Base-by-base conservation (phyloP, 805 yeast species). In the Komagataella populi region DNA sequence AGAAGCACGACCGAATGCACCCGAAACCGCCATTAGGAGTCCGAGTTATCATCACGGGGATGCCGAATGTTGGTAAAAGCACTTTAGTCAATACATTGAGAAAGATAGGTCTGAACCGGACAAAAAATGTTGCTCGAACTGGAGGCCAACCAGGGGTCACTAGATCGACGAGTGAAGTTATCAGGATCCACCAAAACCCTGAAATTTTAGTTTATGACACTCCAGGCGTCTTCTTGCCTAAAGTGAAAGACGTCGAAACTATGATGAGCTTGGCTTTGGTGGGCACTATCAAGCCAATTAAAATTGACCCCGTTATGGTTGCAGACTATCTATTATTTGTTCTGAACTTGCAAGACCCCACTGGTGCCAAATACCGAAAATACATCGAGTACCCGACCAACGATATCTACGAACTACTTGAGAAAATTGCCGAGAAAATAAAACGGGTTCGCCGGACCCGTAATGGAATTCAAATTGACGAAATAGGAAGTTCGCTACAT, bases 51-150 rank as follows among this genome's bases (percentile, higher is more conserved):
- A 78, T 91, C 47, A 81, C 84, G 6, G 99, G 99, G 0, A 86
- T 93, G 93, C 99, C 99, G 1, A 93, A 93, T 63, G 95, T 89
- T n/a, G 99, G 99, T 0, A 93, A 93, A 65, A 85, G 96, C 10
- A 84, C 96, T 0, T 63, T 93, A 48, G 83, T 90, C 23, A 93
- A 93, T 60, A 72, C 83, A 0, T 67, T 90, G 49, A 67, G 96
- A 53, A 68, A 67, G 6, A 67, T 50, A 16, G 64, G 68, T 22
- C 45, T 58, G 48, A 51, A 51, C 17, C 48, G 48, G 6, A 46
- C 20, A 17, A 69, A 71, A 51, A 85, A 84, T 59, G 97, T 87
- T 1, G 96, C 96, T 0, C 68, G 68, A 50, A 87, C 95, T 0
- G 96, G 96, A 0, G 83, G 84, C 8, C 81, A 78, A 55, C 96